A percentile compares a stretch with the other conserved stretches of the same genome.
Evolutionary conservation across 164 flowering plant species (phyloP).

Genomic region (Nymphaea colorata): DNA sequence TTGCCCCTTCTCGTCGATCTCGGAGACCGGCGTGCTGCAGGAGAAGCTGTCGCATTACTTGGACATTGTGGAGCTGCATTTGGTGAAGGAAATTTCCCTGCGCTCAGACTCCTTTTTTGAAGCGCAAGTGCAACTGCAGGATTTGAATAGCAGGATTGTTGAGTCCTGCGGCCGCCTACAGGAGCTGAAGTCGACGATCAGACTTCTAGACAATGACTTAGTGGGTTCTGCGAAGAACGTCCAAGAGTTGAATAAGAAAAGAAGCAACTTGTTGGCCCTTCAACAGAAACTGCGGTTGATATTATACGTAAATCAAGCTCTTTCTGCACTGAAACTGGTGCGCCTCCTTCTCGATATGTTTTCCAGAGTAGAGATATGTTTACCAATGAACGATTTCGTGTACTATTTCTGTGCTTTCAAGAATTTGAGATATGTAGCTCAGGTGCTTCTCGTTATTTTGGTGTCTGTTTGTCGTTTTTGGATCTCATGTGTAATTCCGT

Average conservation of each 20-base stretch:
- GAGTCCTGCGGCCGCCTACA: constrained; percentile 74
- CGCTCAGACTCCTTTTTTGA: constrained; percentile 87
- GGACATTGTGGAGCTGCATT: constrained; percentile 88
- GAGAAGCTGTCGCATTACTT: constrained; percentile 91
- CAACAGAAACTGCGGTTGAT: constrained; percentile 74
- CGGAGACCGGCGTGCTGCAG: constrained; percentile 60
- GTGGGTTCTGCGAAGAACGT: constrained; percentile 72
- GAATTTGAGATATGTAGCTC: neutral
- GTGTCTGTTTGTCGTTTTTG: neutral
- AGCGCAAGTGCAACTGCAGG: constrained; percentile 92
- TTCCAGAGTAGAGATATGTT: neutral
- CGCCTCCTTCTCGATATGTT: neutral
- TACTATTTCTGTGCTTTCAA: no score
- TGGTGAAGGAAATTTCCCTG: constrained; percentile 94
- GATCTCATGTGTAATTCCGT: neutral
- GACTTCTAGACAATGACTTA: constrained; percentile 66
- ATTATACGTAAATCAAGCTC: constrained; percentile 76
- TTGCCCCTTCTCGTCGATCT: constrained; percentile 51
- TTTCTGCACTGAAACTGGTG: constrained; percentile 85
- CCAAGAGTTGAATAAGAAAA: constrained; percentile 54
- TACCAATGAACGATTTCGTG: neutral
- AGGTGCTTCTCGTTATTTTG: neutral
- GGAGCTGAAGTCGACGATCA: constrained; percentile 66
- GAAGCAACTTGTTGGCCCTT: constrained; percentile 51
- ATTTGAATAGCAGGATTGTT: constrained; percentile 64